phyloP scores from a whole-genome alignment of 169 alveolate species.

The Cryptosporidium sp. region DNA sequence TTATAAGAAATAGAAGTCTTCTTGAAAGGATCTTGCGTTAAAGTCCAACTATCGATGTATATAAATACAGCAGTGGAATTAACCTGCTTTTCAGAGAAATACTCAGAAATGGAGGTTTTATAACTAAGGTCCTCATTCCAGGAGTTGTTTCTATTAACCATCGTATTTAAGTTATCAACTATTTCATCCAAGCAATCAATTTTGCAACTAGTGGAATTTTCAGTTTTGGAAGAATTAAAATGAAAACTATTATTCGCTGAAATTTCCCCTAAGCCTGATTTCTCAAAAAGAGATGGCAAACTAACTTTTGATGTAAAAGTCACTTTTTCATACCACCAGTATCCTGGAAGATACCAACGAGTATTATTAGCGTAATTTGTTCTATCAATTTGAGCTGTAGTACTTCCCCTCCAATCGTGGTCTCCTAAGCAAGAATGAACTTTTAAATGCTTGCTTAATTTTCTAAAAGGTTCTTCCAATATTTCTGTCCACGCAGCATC shows the following conservation, averaged over 20 bases:
- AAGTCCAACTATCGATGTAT: conserved; percentile 47
- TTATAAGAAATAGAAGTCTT: conserved; percentile 44
- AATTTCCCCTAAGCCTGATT: neutral
- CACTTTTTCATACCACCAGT: conserved; percentile 71
- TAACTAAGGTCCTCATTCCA: conserved; percentile 17
- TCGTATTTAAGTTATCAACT: conserved; percentile 13
- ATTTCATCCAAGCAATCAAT: conserved; percentile 25
- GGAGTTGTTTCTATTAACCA: conserved; percentile 13
- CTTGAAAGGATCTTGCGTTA: conserved; percentile 66
- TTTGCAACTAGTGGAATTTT: neutral
- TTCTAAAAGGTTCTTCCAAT: conserved; percentile 48
- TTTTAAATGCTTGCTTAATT: conserved; percentile 1
- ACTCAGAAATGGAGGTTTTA: conserved; percentile 36
- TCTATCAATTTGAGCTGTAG: conserved; percentile 43
- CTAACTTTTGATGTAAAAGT: neutral
- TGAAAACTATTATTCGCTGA: neutral
- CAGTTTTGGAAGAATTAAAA: neutral
- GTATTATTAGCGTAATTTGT: conserved; percentile 27
- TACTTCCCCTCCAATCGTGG: conserved; percentile 66
- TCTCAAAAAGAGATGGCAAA: conserved; percentile 13
- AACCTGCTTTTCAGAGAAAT: conserved; percentile 1
- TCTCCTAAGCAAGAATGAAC: conserved; percentile 71
- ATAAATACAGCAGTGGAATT: conserved; percentile 57
- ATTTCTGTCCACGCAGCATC: conserved; percentile 31
- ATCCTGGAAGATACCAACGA: conserved; percentile 65